Conservation (phyloP, 345 rosid species). For the Gossypium anomalum region DNA sequence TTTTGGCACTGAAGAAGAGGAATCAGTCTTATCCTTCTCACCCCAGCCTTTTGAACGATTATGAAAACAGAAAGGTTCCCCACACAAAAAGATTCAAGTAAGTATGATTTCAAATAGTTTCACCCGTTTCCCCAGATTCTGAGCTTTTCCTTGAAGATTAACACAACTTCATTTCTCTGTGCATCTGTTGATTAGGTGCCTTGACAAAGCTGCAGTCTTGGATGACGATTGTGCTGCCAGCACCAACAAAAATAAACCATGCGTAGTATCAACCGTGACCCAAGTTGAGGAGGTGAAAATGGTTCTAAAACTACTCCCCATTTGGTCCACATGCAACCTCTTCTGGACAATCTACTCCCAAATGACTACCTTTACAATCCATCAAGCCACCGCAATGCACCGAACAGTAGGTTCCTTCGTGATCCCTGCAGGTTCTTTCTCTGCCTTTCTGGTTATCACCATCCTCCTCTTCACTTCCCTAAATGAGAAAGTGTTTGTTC, state of each 20-base stretch:
- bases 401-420: constrained; percentile 47
- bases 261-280: constrained; percentile 63
- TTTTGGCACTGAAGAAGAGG: constrained; percentile 81
- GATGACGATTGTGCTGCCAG: constrained; percentile 25
- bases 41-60: constrained; percentile 54
- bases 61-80: constrained; percentile 48
- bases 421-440: constrained; percentile 65
- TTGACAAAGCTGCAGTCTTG: constrained; percentile 77
- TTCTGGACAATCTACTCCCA: constrained; percentile 95
- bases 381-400: constrained; percentile 78
- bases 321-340: constrained; percentile 85
- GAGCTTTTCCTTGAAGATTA: neutral
- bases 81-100: constrained; percentile 55
- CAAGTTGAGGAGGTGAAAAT: constrained; percentile 89
- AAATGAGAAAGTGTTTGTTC: constrained; percentile 69
- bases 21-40: constrained; percentile 44
- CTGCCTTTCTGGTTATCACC: constrained; percentile 58
- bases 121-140: neutral
- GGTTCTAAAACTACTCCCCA: constrained; percentile 65
- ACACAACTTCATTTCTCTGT: constrained; percentile 1
- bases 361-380: constrained; percentile 85
- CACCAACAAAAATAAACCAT: constrained; percentile 36
- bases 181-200: constrained; percentile 37
- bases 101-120: constrained; percentile 13
- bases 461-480: constrained; percentile 83